Percentiles rank a stretch among this genome's conserved stretches.
Evolutionary conservation across 108 stramenopile species (phyloP).

Genomic region (Aurantiochytrium sp.): DNA sequence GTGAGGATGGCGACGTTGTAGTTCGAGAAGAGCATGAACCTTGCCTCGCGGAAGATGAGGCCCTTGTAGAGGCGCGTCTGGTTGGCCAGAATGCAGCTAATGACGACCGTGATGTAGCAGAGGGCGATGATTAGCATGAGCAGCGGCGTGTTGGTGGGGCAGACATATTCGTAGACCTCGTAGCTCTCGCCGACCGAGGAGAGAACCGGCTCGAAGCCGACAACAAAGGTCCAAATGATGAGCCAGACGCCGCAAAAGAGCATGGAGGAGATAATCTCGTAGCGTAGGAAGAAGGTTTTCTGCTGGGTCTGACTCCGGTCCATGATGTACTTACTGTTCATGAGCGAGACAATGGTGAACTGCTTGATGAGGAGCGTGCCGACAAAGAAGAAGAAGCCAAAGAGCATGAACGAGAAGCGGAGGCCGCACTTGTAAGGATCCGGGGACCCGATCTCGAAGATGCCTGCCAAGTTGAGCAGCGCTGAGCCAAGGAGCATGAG

Average conservation of each 20-base stretch:
- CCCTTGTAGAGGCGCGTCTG: not conserved
- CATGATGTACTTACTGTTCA: not conserved
- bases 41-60: constrained; percentile 14
- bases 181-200: too few relatives aligned
- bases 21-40: constrained; percentile 17
- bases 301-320: not conserved
- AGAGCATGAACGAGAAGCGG: not conserved
- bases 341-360: not conserved
- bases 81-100: not conserved
- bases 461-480: not conserved
- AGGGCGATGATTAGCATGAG: not conserved
- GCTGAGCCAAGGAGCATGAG: not conserved
- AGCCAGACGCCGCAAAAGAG: not conserved
- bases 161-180: not conserved
- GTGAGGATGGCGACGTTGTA: constrained; percentile 21
- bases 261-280: not conserved
- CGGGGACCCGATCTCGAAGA: not conserved
- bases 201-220: not conserved
- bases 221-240: not conserved
- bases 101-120: not conserved
- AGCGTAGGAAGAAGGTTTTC: not conserved
- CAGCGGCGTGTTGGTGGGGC: not conserved
- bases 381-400: not conserved
- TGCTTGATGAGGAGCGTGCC: constrained; percentile 13
- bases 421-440: not conserved